phyloP scores from a whole-genome alignment of 176 grass and related monocot species.

The Eremochloa ophiuroides region DNA sequence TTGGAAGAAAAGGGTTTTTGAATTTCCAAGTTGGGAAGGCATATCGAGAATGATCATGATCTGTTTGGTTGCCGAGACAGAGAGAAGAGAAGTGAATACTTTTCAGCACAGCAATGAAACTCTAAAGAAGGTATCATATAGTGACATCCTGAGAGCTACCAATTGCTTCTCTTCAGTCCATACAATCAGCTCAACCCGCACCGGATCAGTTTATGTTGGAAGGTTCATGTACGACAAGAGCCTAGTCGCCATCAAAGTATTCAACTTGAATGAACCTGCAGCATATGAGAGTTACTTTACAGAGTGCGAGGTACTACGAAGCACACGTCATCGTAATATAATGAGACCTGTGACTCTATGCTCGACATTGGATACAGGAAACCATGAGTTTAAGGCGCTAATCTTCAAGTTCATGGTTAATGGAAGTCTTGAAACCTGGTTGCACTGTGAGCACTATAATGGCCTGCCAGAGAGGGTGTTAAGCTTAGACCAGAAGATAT shows the following conservation, averaged over 20 bases:
- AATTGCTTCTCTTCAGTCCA: slow-evolving; percentile 12
- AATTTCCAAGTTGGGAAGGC: background rate
- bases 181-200: background rate
- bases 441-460: background rate
- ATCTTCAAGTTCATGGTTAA: slow-evolving; percentile 32
- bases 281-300: background rate
- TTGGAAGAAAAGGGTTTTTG: background rate
- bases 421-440: slow-evolving; percentile 29
- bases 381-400: slow-evolving; percentile 30
- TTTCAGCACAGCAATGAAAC: background rate
- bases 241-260: slow-evolving; percentile 28
- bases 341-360: background rate
- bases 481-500: slow-evolving; percentile 17
- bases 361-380: background rate
- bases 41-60: background rate
- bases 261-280: slow-evolving; percentile 4
- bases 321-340: slow-evolving; percentile 13
- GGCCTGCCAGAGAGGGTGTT: background rate
- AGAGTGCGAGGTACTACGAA: slow-evolving; percentile 21
- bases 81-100: background rate
- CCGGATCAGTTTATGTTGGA: slow-evolving; percentile 18
- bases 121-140: slow-evolving; percentile 21
- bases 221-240: background rate
- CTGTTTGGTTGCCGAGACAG: background rate
- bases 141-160: slow-evolving; percentile 30